Percentiles rank a stretch among this genome's conserved stretches.
Evolutionary conservation across 768 basidiomycete genomes (phyloP).

Genomic region (Hericium erinaceus): DNA sequence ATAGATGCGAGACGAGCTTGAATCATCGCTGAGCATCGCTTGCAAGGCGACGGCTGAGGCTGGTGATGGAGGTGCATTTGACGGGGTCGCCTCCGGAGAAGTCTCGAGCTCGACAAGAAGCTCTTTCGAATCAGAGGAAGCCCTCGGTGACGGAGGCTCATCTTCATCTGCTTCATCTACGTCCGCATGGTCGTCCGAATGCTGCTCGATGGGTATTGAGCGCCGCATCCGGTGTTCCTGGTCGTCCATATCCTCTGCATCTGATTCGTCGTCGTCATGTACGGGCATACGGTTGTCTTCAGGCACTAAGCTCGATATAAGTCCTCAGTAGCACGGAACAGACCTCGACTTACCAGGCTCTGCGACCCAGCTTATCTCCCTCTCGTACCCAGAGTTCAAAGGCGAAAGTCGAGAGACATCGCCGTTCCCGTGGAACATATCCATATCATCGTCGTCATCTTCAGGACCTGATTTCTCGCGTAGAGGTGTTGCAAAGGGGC

Average conservation of each 20-base stretch:
- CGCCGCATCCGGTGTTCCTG: conserved; percentile 20
- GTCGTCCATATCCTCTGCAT: conserved; percentile 34
- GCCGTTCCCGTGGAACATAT: conserved; percentile 31
- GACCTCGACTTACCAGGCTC: conserved; percentile 45
- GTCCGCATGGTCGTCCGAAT: conserved; percentile 16
- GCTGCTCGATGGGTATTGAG: conserved; percentile 1
- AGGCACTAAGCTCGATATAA: conserved; percentile 11
- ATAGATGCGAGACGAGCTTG: conserved; percentile 41
- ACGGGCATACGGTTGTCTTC: conserved; percentile 61
- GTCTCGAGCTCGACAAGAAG: conserved; percentile 59
- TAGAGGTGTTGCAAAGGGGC: conserved; percentile 64
- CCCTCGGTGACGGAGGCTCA: conserved; percentile 33
- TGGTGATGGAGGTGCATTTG: conserved; percentile 38
- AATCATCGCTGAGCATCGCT: conserved; percentile 31
- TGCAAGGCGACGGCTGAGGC: conserved; percentile 37
- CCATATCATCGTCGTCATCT: conserved; percentile 61
- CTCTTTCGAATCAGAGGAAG: conserved; percentile 51
- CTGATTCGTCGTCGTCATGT: conserved; percentile 46
- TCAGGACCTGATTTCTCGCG: conserved; percentile 55
- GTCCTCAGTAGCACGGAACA: neutral
- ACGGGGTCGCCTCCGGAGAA: conserved; percentile 39
- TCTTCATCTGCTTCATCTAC: conserved; percentile 39
- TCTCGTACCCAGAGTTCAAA: conserved; percentile 22
- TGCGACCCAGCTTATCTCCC: conserved; percentile 70
- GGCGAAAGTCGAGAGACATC: conserved; percentile 18